Conservation (phyloP, 2,329 filamentous ascomycete genomes). For the Apiospora saccharicola region DNA sequence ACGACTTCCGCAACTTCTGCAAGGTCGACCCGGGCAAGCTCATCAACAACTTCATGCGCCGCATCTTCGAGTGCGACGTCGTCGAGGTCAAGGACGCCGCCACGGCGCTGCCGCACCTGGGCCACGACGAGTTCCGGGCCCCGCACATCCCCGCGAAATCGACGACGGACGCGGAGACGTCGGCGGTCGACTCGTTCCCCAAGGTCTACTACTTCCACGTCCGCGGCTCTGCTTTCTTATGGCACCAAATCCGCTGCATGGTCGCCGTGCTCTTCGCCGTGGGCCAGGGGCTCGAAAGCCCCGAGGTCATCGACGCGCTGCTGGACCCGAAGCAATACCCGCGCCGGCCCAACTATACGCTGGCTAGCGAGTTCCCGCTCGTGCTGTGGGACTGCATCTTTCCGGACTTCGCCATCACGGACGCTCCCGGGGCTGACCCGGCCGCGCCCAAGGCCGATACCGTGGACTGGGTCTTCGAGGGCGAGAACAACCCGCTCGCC, state of each 20-base stretch:
- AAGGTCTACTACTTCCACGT: conserved; percentile 90
- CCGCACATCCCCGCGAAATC: conserved; percentile 30
- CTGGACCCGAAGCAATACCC: conserved; percentile 77
- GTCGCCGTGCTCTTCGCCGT: conserved; percentile 91
- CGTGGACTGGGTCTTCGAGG: conserved; percentile 81
- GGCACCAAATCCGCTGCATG: conserved; percentile 98
- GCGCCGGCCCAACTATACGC: conserved; percentile 83
- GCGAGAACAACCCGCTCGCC: conserved; percentile 66
- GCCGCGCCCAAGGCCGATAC: conserved; percentile 56
- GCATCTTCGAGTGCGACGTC: conserved; percentile 82
- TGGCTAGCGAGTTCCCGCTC: conserved; percentile 88
- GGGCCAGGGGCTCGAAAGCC: conserved; percentile 84
- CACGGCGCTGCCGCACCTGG: conserved; percentile 66
- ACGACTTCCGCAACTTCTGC: conserved; percentile 98
- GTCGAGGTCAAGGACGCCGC: conserved; percentile 68
- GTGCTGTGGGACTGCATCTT: conserved; percentile 98
- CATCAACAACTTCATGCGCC: conserved; percentile 81
- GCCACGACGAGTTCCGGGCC: conserved; percentile 57
- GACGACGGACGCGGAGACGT: conserved; percentile 17
- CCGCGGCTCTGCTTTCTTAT: conserved; percentile 90
- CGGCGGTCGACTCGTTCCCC: conserved; percentile 44
- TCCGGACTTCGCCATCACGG: conserved; percentile 52
- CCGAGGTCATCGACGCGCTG: conserved; percentile 75
- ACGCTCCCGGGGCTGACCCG: conserved; percentile 36
- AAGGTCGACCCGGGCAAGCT: conserved; percentile 92